Percentiles rank a stretch among this genome's conserved stretches.
These are phyloP conservation scores for Colletotrichum neosansevieriae DNA, from an alignment of 2,329 filamentous ascomycete genomes.

Conservation along the genomic window DNA sequence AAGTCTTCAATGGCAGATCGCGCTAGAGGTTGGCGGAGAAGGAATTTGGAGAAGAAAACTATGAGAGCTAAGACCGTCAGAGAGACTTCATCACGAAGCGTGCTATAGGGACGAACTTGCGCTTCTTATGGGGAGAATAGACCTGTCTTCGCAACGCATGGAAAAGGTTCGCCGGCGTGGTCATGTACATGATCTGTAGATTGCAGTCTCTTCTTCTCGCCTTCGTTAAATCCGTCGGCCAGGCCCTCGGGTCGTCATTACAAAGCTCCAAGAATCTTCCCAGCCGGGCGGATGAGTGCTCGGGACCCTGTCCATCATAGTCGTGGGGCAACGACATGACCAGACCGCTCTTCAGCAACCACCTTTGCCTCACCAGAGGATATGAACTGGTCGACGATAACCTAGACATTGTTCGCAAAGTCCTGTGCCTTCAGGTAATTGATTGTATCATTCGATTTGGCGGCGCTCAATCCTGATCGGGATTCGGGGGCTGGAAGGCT, in stretches of 20 bases:
- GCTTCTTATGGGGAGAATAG: slow-evolving; percentile 98
- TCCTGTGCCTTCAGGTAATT: slow-evolving; percentile 99
- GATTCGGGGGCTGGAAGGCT: slow-evolving; percentile 94
- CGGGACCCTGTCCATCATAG: slow-evolving; percentile 97
- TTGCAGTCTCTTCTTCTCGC: slow-evolving; percentile 99
- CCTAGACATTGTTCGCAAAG: too few species aligned
- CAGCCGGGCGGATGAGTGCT: slow-evolving; percentile 97
- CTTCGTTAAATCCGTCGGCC: slow-evolving; percentile 86
- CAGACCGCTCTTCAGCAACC: too few species aligned
- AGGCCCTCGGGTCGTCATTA: slow-evolving; percentile 93
- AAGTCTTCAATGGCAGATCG: too few species aligned
- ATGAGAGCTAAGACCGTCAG: too few species aligned
- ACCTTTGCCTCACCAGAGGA: too few species aligned
- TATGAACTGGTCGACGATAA: too few species aligned
- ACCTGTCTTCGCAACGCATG: slow-evolving; percentile 96
- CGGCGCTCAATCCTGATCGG: slow-evolving; percentile 74
- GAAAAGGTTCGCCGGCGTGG: slow-evolving; percentile 95
- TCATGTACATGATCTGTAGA: slow-evolving; percentile 98
- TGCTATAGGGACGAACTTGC: slow-evolving; percentile 65
- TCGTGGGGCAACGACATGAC: slow-evolving; percentile 78
- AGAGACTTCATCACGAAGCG: neutral
- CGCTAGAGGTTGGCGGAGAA: too few species aligned
- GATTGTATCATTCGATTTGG: slow-evolving; percentile 79
- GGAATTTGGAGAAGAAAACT: too few species aligned
- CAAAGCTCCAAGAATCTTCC: slow-evolving; percentile 96